Percentiles rank a stretch among this genome's conserved stretches.
phyloP scores from a whole-genome alignment of 139 green algal genomes.

The Mesotaenium endlicherianum region DNA sequence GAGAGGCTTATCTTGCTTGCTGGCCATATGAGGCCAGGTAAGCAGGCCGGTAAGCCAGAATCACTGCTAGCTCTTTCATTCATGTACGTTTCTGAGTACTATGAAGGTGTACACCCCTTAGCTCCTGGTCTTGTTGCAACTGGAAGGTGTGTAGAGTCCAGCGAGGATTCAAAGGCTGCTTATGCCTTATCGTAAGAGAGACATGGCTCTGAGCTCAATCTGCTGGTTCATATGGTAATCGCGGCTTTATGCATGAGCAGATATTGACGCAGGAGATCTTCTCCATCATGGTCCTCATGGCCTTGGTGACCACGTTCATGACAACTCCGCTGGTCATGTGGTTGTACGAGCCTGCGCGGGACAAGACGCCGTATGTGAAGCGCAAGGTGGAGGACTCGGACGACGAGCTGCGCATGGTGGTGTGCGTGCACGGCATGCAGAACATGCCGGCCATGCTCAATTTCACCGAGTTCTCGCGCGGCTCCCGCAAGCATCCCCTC shows the following conservation, averaged over 20 bases:
- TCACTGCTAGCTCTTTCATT: no score
- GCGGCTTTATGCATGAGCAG: conserved; percentile 8
- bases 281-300: conserved; percentile 53
- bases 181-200: no score
- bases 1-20: no score
- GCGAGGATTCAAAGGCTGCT: no score
- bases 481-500: conserved; percentile 27
- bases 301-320: conserved; percentile 54
- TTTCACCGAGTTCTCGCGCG: conserved; percentile 22
- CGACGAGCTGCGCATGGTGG: conserved; percentile 24
- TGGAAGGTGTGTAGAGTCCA: no score
- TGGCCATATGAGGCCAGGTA: no score
- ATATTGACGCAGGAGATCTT: conserved; percentile 44
- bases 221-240: no score
- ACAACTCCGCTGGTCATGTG: conserved; percentile 47
- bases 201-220: no score
- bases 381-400: conserved; percentile 23
- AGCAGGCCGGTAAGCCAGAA: no score
- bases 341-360: conserved; percentile 46
- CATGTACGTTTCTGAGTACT: no score
- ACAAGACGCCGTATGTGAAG: conserved; percentile 23
- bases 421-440: conserved; percentile 53
- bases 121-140: no score
- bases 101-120: no score
- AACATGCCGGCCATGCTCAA: conserved; percentile 45